phyloP scores from a whole-genome alignment of 768 basidiomycete genomes.

The Phaffia australis region DNA sequence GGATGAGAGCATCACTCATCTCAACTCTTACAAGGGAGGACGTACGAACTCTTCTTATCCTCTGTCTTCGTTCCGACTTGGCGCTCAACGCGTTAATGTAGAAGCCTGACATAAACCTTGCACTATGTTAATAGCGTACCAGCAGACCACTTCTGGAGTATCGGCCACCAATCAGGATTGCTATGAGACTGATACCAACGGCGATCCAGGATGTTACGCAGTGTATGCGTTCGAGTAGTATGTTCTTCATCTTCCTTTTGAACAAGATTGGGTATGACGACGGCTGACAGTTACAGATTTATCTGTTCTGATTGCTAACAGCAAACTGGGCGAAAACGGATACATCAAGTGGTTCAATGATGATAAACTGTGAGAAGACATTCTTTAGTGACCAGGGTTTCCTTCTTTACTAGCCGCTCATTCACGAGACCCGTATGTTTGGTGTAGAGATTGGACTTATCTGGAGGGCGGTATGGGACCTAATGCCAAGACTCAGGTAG shows the following conservation, averaged over 20 bases:
- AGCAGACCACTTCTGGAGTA: slow-evolving; percentile 20
- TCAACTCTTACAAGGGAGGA: slow-evolving; percentile 25
- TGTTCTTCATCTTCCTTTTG: not conserved
- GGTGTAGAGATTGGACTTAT: not conserved
- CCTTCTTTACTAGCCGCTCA: not conserved
- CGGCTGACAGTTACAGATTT: not conserved
- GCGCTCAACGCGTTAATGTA: too few relatives aligned
- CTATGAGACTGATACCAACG: slow-evolving; percentile 6
- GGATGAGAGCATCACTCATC: not conserved
- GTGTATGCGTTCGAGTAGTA: slow-evolving; percentile 24
- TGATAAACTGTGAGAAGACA: not conserved
- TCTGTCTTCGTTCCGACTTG: too few relatives aligned
- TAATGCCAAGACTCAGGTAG: not conserved
- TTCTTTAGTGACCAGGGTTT: not conserved
- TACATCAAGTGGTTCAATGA: slow-evolving; percentile 26
- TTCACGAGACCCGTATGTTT: not conserved
- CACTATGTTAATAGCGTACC: not conserved
- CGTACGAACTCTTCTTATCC: not conserved
- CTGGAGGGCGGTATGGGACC: slow-evolving; percentile 18
- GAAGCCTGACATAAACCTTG: too few relatives aligned
- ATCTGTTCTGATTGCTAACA: not conserved
- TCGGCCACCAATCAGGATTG: slow-evolving; percentile 23
- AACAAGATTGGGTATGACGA: not conserved
- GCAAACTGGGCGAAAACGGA: not conserved
- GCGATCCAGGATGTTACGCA: slow-evolving; percentile 14